Evolutionary conservation across 352 stramenopile species (phyloP).

Genomic region (Phytophthora megakarya): DNA sequence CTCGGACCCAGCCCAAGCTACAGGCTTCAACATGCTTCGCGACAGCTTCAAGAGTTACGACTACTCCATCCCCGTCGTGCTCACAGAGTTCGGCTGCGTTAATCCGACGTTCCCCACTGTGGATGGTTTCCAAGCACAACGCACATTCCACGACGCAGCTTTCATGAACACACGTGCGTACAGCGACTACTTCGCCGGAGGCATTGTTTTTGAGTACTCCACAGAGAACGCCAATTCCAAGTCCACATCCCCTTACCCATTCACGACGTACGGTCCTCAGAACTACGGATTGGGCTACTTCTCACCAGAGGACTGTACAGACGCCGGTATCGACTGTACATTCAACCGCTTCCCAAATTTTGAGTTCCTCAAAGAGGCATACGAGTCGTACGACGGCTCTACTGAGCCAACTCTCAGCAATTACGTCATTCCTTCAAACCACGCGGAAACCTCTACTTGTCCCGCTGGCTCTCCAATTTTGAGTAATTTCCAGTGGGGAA

Average conservation of each 20-base stretch:
- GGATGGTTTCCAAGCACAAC: conserved; percentile 71
- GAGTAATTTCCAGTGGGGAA: conserved; percentile 9
- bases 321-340: conserved; percentile 42
- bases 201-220: conserved; percentile 81
- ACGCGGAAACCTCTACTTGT: neutral
- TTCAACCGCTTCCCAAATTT: conserved; percentile 76
- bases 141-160: conserved; percentile 71
- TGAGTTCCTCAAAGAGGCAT: conserved; percentile 51
- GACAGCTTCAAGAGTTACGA: conserved; percentile 68
- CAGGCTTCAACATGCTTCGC: conserved; percentile 65
- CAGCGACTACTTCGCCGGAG: conserved; percentile 64
- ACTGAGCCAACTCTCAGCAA: conserved; percentile 36
- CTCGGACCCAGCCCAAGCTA: conserved; percentile 41
- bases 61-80: conserved; percentile 43
- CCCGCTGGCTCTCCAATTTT: conserved; percentile 1
- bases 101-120: conserved; percentile 42
- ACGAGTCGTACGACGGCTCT: conserved; percentile 40
- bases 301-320: conserved; percentile 63
- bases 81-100: conserved; percentile 43
- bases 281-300: conserved; percentile 87
- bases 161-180: conserved; percentile 61
- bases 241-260: conserved; percentile 61
- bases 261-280: conserved; percentile 60
- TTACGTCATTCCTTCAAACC: conserved; percentile 31
- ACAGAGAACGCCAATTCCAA: conserved; percentile 79